These are phyloP conservation scores for Phytophthora litchii DNA, from an alignment of 352 stramenopile species.

Conservation along the genomic window DNA sequence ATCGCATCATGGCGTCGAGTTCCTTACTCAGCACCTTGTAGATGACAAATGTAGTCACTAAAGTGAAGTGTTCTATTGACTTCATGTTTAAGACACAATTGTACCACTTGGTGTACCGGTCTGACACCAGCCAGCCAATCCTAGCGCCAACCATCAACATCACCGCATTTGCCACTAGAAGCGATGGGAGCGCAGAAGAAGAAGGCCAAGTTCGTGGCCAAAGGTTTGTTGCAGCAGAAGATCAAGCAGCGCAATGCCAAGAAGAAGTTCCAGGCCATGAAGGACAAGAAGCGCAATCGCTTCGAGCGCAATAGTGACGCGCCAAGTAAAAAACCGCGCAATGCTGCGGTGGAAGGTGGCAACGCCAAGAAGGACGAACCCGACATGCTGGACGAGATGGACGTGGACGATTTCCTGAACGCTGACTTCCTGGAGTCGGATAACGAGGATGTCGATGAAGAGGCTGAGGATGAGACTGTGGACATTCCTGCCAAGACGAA, in stretches of 20 bases:
- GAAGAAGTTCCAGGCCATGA: conserved; percentile 82
- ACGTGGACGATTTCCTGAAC: conserved; percentile 89
- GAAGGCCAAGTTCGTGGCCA: conserved; percentile 90
- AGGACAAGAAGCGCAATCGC: conserved; percentile 77
- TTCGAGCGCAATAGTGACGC: conserved; percentile 72
- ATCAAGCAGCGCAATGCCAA: conserved; percentile 88
- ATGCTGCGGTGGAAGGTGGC: conserved; percentile 23
- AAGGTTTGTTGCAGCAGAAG: conserved; percentile 76
- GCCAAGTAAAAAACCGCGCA: conserved; percentile 50
- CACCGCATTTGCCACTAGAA: conserved; percentile 33
- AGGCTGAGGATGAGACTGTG: conserved; percentile 28
- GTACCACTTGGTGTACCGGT: conserved; percentile 9
- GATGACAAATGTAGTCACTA: no score
- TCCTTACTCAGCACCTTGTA: no score
- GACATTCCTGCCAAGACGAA: conserved; percentile 22
- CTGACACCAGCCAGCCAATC: conserved; percentile 24
- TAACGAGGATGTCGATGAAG: conserved; percentile 39
- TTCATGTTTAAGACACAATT: no score
- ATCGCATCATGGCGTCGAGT: no score
- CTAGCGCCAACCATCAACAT: conserved; percentile 32
- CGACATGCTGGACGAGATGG: conserved; percentile 90
- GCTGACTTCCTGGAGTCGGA: conserved; percentile 83
- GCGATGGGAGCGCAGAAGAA: conserved; percentile 79
- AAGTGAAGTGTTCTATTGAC: no score
- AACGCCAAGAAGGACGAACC: conserved; percentile 56